phyloP scores from a whole-genome alignment of 495 filamentous ascomycete genomes.

The Schizothecium vesticola region DNA sequence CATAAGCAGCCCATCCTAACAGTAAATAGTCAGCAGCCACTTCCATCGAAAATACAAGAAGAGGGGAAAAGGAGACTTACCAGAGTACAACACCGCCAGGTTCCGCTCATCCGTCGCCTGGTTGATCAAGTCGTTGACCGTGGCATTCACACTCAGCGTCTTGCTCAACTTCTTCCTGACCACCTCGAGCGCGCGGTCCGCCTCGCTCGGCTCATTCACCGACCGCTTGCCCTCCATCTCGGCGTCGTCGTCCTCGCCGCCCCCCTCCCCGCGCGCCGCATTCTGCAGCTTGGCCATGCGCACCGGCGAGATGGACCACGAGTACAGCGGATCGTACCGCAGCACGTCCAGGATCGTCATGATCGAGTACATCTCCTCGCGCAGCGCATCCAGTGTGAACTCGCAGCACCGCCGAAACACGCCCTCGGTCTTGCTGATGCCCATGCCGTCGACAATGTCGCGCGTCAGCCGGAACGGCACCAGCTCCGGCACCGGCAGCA shows the following conservation, averaged over 20 bases:
- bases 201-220: slow-evolving; percentile 78
- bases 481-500: slow-evolving; percentile 88
- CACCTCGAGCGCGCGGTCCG: slow-evolving; percentile 83
- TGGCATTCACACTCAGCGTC: slow-evolving; percentile 86
- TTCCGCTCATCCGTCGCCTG: slow-evolving; percentile 91
- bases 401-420: slow-evolving; percentile 96
- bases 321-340: slow-evolving; percentile 92
- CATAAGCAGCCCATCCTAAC: slow-evolving; percentile 65
- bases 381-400: slow-evolving; percentile 88
- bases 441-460: slow-evolving; percentile 95
- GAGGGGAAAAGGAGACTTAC: slow-evolving; percentile 42
- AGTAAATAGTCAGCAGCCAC: background rate
- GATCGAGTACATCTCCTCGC: slow-evolving; percentile 88
- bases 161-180: slow-evolving; percentile 93
- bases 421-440: slow-evolving; percentile 89
- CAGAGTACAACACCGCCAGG: slow-evolving; percentile 83
- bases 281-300: slow-evolving; percentile 62
- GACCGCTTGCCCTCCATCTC: slow-evolving; percentile 14
- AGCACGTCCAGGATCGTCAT: slow-evolving; percentile 96
- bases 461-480: slow-evolving; percentile 94
- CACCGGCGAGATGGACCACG: slow-evolving; percentile 88
- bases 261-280: slow-evolving; percentile 27
- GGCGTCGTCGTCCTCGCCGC: slow-evolving; percentile 23
- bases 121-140: slow-evolving; percentile 95
- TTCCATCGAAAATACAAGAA: background rate